Conservation (phyloP, 805 yeast genomes). For the Yarrowia sp. region DNA sequence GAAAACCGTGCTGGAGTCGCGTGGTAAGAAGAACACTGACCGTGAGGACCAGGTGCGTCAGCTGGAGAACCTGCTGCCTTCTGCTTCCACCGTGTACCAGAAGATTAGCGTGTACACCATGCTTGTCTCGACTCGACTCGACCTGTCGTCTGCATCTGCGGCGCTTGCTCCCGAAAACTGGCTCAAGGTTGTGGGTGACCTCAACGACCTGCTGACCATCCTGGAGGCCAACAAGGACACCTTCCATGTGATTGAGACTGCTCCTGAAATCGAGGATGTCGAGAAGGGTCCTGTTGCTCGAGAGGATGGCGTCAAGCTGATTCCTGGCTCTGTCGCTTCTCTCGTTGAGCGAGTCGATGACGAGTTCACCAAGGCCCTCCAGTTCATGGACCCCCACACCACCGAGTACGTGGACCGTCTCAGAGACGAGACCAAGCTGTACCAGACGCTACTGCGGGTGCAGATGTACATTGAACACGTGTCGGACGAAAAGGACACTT, state of each 20-base stretch:
- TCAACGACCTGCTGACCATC: slow-evolving; percentile 59
- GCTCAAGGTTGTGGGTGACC: slow-evolving; percentile 65
- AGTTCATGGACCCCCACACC: slow-evolving; percentile 90
- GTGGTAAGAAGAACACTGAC: slow-evolving; percentile 95
- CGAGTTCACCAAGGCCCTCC: slow-evolving; percentile 84
- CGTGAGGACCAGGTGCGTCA: slow-evolving; percentile 69
- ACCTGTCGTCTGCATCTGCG: slow-evolving; percentile 61
- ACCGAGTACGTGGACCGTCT: slow-evolving; percentile 88
- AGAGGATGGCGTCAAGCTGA: slow-evolving; percentile 63
- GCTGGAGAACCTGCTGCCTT: slow-evolving; percentile 57
- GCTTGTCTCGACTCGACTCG: slow-evolving; percentile 86
- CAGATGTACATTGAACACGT: slow-evolving; percentile 76
- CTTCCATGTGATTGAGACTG: slow-evolving; percentile 75
- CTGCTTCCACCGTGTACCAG: slow-evolving; percentile 66
- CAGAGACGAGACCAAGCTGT: slow-evolving; percentile 78
- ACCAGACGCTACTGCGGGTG: slow-evolving; percentile 73
- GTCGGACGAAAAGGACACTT: slow-evolving; percentile 38
- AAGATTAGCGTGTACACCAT: slow-evolving; percentile 71
- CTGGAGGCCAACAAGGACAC: slow-evolving; percentile 58
- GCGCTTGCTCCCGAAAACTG: slow-evolving; percentile 80
- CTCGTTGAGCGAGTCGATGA: slow-evolving; percentile 92
- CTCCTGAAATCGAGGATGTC: slow-evolving; percentile 73
- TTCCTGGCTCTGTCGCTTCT: slow-evolving; percentile 82
- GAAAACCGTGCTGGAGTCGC: slow-evolving; percentile 72
- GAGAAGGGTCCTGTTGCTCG: slow-evolving; percentile 62